Evolutionary conservation across 2,329 filamentous ascomycete genomes (phyloP), one percentile per base, ranked within the genome.

Genomic region (Myriosclerotinia duriaeana): DNA sequence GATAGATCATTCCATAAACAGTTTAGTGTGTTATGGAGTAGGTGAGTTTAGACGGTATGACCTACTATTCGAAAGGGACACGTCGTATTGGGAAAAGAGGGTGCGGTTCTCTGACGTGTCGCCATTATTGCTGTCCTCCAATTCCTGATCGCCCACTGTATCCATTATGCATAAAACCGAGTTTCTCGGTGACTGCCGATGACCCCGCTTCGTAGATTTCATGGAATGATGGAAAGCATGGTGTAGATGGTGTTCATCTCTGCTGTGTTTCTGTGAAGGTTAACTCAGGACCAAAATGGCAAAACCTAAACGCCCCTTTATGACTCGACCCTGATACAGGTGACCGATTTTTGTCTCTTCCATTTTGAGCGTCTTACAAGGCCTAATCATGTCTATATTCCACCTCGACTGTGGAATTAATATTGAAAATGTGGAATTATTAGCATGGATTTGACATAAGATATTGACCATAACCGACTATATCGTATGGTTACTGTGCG

Each of bases 131-230:
- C 15, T 60, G 58, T 60, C 44, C 44, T 60, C 20, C 30, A 22
- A 60, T 50, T 60, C 44, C 38, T 60, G 58, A 36, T 50, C 14
- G 58, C 46, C 58, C 58, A 60, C 44, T 60, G 38, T 50, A 44
- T 60, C 58, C 44, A 60, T 60, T 60, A 60, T 60, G 44, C 58
- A 38, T 60, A 22, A 50, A 60, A 60, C 58, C 30, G 58, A 60
- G n/a, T 50, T 60, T 60, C 44, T 48, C 58, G 30, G 58, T 50
- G 15, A 44, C 55, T 58, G 40, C 55, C 44, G 30, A 36, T 48
- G 44, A 26, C 58, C 20, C 58, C 58, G 58, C 58, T 60, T 60
- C 36, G 44, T 22, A 50, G 44, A 44, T 38, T 60, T 22, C 30
- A 50, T 26, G 56, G 46, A 46, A 38, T 9, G 44, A 50, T 26